Base-by-base conservation (phyloP, 2,329 filamentous ascomycete species). In the Phoma sp. region DNA sequence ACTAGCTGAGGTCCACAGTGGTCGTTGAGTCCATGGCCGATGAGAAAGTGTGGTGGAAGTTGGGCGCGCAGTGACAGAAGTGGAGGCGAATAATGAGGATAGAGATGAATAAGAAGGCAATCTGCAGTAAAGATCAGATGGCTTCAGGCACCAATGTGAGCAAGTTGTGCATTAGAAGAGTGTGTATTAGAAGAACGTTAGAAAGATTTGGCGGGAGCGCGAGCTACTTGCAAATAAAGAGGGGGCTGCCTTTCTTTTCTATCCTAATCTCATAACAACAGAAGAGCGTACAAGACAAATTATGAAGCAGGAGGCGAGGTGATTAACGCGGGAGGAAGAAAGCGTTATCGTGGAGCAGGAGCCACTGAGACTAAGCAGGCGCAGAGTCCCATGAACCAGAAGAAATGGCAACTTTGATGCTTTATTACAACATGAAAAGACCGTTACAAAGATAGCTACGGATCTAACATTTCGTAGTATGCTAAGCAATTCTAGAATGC, bases 1-100 rank as follows among this genome's bases (percentile, higher is more conserved):
- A 57, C 55, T 57, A 57, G 49, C 55, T 57, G 55, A 57, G 55
- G 55, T 57, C 55, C 50, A 54, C 40, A 53, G 55, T 57, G 49
- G 44, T 57, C 55, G 38, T 57, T 49, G 41, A 54, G 43, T 54
- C 38, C 35, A 57, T 57, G 55, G 55, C 35, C 38, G 55, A 57
- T 54, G 49, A 57, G 44, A 46, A 43, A 49, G 51, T 48, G 44
- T 50, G 45, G 51, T 55, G 51, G 51, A 55, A 47, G 51, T 49
- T 55, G 45, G 39, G 33, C 27, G 45, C 32, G 51, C 47, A 51
- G 53, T 56, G 46, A 51, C 41, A 43, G 53, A 51, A 51, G 41
- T 56, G 53, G 53, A 56, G 29, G 35, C 25, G 46, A 47, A 56
- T 51, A 46, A 56, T 51, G 47, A 51, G 22, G 47, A 51, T 43